phyloP scores from a whole-genome alignment of 441 rosid species.

The Populus hybrid region DNA sequence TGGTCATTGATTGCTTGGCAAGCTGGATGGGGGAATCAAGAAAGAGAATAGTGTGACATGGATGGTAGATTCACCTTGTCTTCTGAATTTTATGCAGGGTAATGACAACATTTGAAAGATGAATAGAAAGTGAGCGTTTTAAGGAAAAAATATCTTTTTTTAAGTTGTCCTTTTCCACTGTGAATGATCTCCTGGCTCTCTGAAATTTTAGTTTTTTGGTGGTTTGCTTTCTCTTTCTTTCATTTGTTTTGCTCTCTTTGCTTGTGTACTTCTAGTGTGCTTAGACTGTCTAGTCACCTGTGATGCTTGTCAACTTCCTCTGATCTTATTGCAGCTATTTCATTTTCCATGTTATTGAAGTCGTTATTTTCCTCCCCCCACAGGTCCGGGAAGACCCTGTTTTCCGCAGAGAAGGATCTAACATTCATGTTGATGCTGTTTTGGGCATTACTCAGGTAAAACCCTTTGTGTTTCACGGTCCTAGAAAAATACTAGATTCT shows the following conservation, averaged over 20 bases:
- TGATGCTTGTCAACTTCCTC: slow-evolving; percentile 1
- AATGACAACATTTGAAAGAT: neutral
- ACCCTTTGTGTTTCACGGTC: neutral
- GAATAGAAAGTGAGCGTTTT: neutral
- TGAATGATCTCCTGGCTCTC: neutral
- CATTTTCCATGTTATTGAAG: neutral
- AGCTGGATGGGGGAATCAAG: neutral
- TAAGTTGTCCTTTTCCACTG: neutral
- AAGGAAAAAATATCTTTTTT: neutral
- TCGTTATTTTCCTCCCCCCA: slow-evolving; percentile 1
- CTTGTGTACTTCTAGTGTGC: neutral
- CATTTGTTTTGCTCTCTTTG: neutral
- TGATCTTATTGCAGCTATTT: neutral
- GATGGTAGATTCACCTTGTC: neutral
- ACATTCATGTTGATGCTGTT: slow-evolving; percentile 87
- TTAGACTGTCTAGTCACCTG: neutral
- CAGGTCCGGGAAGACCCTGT: slow-evolving; percentile 96
- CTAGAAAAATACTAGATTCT: neutral
- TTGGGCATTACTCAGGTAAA: slow-evolving; percentile 83
- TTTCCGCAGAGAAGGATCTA: slow-evolving; percentile 92
- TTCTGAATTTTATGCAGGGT: neutral
- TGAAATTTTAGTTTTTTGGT: neutral
- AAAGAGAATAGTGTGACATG: neutral
- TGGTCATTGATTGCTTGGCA: neutral
- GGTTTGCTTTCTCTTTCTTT: neutral